Conservation (phyloP, 2,329 filamentous ascomycete species). For the Xylaria sp. region DNA sequence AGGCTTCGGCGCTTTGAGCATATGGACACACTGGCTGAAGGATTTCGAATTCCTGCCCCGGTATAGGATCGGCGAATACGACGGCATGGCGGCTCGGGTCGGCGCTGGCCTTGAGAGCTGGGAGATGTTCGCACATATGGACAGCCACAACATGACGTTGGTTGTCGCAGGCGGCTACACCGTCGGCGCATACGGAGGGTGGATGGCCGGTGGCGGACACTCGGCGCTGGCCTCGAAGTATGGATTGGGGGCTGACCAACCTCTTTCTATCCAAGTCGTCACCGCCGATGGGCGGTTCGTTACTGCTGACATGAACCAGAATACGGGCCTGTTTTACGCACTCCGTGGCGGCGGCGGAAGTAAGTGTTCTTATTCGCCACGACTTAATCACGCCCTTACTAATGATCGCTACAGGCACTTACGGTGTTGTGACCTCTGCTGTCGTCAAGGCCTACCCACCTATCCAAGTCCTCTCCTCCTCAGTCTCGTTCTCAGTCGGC, state of each 20-base stretch:
- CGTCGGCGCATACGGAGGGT: slow-evolving; percentile 52
- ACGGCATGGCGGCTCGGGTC: slow-evolving; percentile 37
- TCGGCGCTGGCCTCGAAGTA: slow-evolving; percentile 47
- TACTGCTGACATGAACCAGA: slow-evolving; percentile 47
- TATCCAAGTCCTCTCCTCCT: slow-evolving; percentile 25
- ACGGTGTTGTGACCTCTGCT: slow-evolving; percentile 37
- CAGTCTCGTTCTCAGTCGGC: slow-evolving; percentile 26
- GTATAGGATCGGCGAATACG: slow-evolving; percentile 36
- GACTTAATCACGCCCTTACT: neutral
- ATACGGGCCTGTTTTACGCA: slow-evolving; percentile 61
- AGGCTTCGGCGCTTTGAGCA: slow-evolving; percentile 49
- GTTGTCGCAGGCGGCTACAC: slow-evolving; percentile 39
- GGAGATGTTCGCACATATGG: slow-evolving; percentile 38
- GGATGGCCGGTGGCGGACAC: slow-evolving; percentile 55
- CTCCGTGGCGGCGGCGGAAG: slow-evolving; percentile 54
- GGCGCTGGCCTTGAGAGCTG: slow-evolving; percentile 41
- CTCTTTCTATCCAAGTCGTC: slow-evolving; percentile 50
- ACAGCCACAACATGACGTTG: slow-evolving; percentile 36
- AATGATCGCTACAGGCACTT: slow-evolving; percentile 28
- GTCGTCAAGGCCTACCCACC: slow-evolving; percentile 35
- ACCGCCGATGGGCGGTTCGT: slow-evolving; percentile 49
- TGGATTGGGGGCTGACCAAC: slow-evolving; percentile 56
- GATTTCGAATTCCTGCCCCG: slow-evolving; percentile 40
- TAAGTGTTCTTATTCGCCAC: slow-evolving; percentile 13
- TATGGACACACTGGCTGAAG: slow-evolving; percentile 56